Base-by-base conservation (phyloP, 441 rosid genomes). In the Omphalea diandra region DNA sequence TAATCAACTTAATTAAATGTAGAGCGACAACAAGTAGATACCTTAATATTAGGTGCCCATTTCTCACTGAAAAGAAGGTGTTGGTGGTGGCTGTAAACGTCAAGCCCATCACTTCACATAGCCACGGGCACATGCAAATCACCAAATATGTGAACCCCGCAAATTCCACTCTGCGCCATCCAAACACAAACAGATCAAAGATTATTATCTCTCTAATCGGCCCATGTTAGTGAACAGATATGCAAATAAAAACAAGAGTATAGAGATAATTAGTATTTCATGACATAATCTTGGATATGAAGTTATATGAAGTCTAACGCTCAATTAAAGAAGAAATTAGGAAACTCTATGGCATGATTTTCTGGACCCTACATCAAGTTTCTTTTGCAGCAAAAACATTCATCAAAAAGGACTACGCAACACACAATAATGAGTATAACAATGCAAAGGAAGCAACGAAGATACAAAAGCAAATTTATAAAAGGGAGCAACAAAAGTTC, bases 51-150 rank as follows among this genome's bases (percentile, higher is more conserved):
- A n/a, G n/a, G 18, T 10, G 26, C 29, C 7, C 15, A 18, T 59
- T 0, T 60, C 15, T 27, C 65, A 11, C 2, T n/a, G 27, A 60
- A 60, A 60, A n/a, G n/a, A n/a, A n/a, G n/a, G n/a, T n/a, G n/a
- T n/a, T n/a, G n/a, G n/a, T n/a, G n/a, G 26, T 5, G 31, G 9
- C 1, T 29, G 41, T 46, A 65, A 18, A 20, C 22, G 31, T 65
- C 31, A 65, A 47, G 56, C 43, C 68, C 56, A 65, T 65, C 68
- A 65, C 57, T 65, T 65, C 43, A 47, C 55, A 49, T n/a, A 24
- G 9, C 57, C 11, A 20, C 15, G 8, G 14, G 44, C 72, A 29
- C 63, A 5, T 20, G 63, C 54, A 40, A 68, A 2, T 43, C 27
- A 17, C 55, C 63, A 29, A 18, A 41, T 31, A 0, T 68, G 63